Conservation (phyloP, 2,329 filamentous ascomycete species). For the Amesomyces nigricolor region DNA sequence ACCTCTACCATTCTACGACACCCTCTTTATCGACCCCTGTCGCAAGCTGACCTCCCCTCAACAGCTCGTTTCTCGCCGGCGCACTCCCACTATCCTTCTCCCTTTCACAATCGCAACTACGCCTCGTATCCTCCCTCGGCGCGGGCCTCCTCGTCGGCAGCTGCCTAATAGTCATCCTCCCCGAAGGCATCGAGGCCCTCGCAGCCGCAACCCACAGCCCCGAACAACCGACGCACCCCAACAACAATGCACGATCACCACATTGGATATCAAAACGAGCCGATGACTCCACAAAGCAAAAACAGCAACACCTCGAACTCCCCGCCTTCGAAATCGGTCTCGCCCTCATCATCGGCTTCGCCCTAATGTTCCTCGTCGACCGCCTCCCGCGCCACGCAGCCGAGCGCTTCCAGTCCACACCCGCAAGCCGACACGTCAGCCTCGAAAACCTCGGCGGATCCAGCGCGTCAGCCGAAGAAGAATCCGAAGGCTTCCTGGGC, state of each 20-base stretch:
- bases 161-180: conserved; percentile 93
- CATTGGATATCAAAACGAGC: conserved; percentile 14
- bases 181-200: conserved; percentile 89
- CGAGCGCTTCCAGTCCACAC: conserved; percentile 57
- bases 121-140: conserved; percentile 84
- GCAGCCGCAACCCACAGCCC: conserved; percentile 49
- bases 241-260: not conserved
- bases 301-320: conserved; percentile 41
- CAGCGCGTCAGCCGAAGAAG: conserved; percentile 42
- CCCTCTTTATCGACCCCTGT: not conserved
- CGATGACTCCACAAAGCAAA: conserved; percentile 27
- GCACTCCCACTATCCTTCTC: conserved; percentile 84
- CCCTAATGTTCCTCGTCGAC: conserved; percentile 96
- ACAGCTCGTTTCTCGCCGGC: conserved; percentile 88
- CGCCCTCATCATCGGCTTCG: conserved; percentile 80
- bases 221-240: not conserved
- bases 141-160: conserved; percentile 93
- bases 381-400: conserved; percentile 69
- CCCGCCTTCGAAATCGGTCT: conserved; percentile 78
- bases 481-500: conserved; percentile 54
- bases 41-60: conserved; percentile 23
- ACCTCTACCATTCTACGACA: conserved; percentile 11
- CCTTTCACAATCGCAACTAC: conserved; percentile 78
- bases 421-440: conserved; percentile 77
- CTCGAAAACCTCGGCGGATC: conserved; percentile 64